Conservation (phyloP, 768 basidiomycete species). For the Tylopilus sp. region DNA sequence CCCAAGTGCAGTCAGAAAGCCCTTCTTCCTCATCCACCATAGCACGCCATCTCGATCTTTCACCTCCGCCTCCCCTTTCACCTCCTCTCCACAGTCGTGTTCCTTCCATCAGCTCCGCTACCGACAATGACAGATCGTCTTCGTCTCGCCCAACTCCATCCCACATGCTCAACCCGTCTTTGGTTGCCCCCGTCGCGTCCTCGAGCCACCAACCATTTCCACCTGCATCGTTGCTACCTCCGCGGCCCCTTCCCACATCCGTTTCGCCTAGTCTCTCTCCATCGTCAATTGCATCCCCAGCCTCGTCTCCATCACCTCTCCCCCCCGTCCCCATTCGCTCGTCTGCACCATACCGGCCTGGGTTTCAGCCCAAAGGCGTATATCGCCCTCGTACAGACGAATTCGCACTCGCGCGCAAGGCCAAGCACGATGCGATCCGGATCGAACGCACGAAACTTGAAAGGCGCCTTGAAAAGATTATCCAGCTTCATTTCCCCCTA, state of each 20-base stretch:
- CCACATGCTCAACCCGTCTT: constrained; percentile 8
- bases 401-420: constrained; percentile 47
- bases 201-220: constrained; percentile 9
- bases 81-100: constrained; percentile 28
- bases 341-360: constrained; percentile 75
- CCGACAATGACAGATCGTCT: constrained; percentile 7
- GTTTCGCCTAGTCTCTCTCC: constrained; percentile 12
- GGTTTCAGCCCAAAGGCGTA: constrained; percentile 91
- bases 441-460: constrained; percentile 84
- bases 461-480: constrained; percentile 85
- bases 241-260: constrained; percentile 10
- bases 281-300: constrained; percentile 25
- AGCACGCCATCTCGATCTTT: constrained; percentile 23
- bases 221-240: constrained; percentile 1
- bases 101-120: constrained; percentile 29
- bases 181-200: neutral
- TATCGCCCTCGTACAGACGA: constrained; percentile 79
- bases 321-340: constrained; percentile 20
- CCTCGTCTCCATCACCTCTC: constrained; percentile 20
- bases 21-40: constrained; percentile 19
- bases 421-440: constrained; percentile 44
- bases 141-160: constrained; percentile 8
- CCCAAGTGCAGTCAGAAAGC: constrained; percentile 14
- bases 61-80: constrained; percentile 23
- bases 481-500: constrained; percentile 62